Percentiles rank a stretch among this genome's conserved stretches.
These are phyloP conservation scores for Kazachstania bromeliacearum DNA, from an alignment of 805 yeast genomes.

Conservation along the genomic window DNA sequence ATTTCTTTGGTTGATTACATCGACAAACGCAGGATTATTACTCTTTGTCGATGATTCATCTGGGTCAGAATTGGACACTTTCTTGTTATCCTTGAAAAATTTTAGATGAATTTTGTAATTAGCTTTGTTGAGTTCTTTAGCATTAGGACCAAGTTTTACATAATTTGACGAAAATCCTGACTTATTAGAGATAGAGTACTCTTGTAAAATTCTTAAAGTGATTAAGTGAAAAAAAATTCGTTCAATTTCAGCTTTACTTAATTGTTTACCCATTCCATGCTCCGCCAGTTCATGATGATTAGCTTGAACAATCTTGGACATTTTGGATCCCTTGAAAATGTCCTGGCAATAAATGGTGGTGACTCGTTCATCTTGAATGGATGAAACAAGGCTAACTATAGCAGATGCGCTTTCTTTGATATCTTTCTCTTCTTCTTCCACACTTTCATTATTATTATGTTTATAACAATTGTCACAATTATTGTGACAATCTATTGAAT, in stretches of 20 bases:
- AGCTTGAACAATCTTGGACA: slow-evolving; percentile 47
- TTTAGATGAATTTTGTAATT: slow-evolving; percentile 41
- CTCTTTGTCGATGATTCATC: background rate
- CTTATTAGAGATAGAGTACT: slow-evolving; percentile 60
- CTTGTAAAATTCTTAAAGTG: slow-evolving; percentile 55
- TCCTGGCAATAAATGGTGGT: slow-evolving; percentile 79
- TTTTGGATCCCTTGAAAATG: slow-evolving; percentile 63
- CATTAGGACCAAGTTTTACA: slow-evolving; percentile 51
- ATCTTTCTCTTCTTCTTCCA: slow-evolving; percentile 47
- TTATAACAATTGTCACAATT: slow-evolving; percentile 80
- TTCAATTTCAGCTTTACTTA: slow-evolving; percentile 65
- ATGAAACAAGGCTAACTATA: slow-evolving; percentile 49
- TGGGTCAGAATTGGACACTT: slow-evolving; percentile 13
- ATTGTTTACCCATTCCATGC: slow-evolving; percentile 61
- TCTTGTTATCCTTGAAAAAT: slow-evolving; percentile 25
- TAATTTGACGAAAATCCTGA: slow-evolving; percentile 80
- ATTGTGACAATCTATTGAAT: slow-evolving; percentile 51
- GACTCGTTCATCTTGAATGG: slow-evolving; percentile 49
- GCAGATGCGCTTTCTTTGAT: slow-evolving; percentile 55
- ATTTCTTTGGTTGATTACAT: background rate
- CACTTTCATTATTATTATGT: slow-evolving; percentile 23
- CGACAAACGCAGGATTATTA: background rate
- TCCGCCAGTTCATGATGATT: slow-evolving; percentile 53
- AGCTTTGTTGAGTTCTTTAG: slow-evolving; percentile 39
- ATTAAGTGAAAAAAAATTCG: slow-evolving; percentile 73